phyloP scores from a whole-genome alignment of 164 flowering plant species.

The Chimonanthus salicifolius region DNA sequence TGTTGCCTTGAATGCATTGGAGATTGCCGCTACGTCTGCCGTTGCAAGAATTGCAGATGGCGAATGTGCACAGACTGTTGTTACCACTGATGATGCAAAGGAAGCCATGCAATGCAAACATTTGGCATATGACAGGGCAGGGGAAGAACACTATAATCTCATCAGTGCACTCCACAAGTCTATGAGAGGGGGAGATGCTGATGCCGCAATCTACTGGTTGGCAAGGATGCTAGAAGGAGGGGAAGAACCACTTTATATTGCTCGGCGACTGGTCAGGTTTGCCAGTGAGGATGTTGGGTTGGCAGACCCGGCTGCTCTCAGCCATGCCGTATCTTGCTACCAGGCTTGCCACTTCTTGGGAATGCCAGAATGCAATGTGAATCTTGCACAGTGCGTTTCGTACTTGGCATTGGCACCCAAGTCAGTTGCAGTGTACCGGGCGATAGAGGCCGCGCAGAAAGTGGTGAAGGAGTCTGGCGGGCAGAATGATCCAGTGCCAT shows the following conservation, averaged over 20 bases:
- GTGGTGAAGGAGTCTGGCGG: constrained; percentile 73
- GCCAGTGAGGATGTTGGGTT: constrained; percentile 90
- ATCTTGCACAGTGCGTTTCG: constrained; percentile 78
- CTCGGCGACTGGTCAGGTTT: constrained; percentile 60
- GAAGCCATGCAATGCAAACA: constrained; percentile 82
- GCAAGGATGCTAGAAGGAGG: constrained; percentile 93
- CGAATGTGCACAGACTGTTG: constrained; percentile 12
- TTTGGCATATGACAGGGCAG: constrained; percentile 61
- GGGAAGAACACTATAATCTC: constrained; percentile 82
- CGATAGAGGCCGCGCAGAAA: constrained; percentile 53
- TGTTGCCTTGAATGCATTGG: constrained; percentile 76
- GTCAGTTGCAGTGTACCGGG: constrained; percentile 61
- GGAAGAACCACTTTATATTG: constrained; percentile 80
- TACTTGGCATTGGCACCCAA: constrained; percentile 86
- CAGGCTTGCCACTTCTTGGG: constrained; percentile 91
- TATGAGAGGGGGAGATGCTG: constrained; percentile 79
- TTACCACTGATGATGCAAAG: constrained; percentile 55
- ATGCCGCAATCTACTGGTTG: constrained; percentile 84
- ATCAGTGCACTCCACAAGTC: constrained; percentile 87
- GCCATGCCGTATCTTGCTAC: constrained; percentile 75
- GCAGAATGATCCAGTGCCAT: constrained; percentile 82
- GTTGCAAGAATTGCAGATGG: constrained; percentile 27
- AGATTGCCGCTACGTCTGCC: constrained; percentile 57
- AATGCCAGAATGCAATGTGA: constrained; percentile 84
- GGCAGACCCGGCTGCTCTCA: constrained; percentile 68